Evolutionary conservation across 495 filamentous ascomycete species (phyloP), one percentile per base, ranked within the genome.

Genomic region (Penicillium riverlandense): DNA sequence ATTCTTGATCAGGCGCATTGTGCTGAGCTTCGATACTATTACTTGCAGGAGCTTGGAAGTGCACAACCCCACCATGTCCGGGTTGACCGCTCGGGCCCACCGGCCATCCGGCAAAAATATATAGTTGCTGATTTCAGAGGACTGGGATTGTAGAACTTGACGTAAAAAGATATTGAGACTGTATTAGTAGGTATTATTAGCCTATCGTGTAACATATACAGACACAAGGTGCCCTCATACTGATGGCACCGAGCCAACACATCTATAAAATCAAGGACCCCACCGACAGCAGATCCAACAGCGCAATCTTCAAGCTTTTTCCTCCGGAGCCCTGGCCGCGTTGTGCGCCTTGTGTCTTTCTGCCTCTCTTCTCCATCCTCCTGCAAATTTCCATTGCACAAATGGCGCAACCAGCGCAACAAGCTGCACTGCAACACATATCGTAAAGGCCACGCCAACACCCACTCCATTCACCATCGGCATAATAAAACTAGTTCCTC

Each of bases 1-100:
- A 40, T 82, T 79, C 57, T 84, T 87, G 48, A 86, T 71, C 28
- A 86, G 76, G 28, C 80, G 76, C 85, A 89, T 89, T n/a, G 37
- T 47, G 32, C 11, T 32, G 32, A 16, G 22, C 28, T 9, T 35
- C 32, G 10, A 34, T 34, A 9, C n/a, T 12, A 34, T 34, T 34
- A 0, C 3, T 22, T 22, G 22, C 22, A 6, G 22, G 22, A 22
- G 22, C 22, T 22, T 22, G 22, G 22, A 22, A 22, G 22, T 22
- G 22, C 22, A 22, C 22, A 22, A 22, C 22, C 22, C 22, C 22
- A 22, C 22, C 22, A 22, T 7, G 32, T 12, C 32, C 32, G 9
- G 32, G 3, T 10, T 12, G 32, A 34, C 32, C 32, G 32, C 32
- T 12, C 32, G n/a, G 32, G 10, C n/a, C 32, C 2, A 34, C 32